A percentile compares a stretch with the other conserved stretches of the same genome.
Evolutionary conservation across 2,329 filamentous ascomycete genomes (phyloP).

Genomic region (Pezicula radicicola): DNA sequence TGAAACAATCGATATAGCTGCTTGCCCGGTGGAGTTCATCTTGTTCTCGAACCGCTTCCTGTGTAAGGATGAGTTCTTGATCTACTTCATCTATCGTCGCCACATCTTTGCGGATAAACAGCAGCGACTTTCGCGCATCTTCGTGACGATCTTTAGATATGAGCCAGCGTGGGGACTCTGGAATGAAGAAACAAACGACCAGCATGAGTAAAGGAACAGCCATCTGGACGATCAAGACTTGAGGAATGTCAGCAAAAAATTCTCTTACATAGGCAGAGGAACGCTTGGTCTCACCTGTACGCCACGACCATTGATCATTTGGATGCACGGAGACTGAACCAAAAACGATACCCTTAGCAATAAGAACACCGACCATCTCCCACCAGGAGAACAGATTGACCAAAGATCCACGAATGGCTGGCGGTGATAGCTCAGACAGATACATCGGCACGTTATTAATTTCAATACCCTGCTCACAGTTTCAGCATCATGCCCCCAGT

Average conservation of each 20-base stretch:
- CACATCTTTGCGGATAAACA: constrained; percentile 55
- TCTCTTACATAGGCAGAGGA: background rate
- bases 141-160: constrained; percentile 63
- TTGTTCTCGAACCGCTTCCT: background rate
- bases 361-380: background rate
- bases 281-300: background rate
- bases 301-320: background rate
- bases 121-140: constrained; percentile 64
- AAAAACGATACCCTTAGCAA: background rate
- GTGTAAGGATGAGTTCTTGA: background rate
- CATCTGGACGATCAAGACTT: background rate
- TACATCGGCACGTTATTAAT: background rate
- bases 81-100: background rate
- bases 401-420: background rate
- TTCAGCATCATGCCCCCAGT: background rate
- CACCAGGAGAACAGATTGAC: background rate
- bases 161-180: constrained; percentile 67
- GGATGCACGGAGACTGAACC: background rate
- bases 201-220: background rate
- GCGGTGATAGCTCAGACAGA: background rate
- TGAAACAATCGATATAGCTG: constrained; percentile 6
- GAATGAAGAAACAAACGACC: constrained; percentile 46
- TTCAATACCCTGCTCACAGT: background rate
- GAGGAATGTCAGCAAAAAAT: background rate
- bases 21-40: background rate